Conservation (phyloP, 805 yeast genomes). For the Candida piceae region DNA sequence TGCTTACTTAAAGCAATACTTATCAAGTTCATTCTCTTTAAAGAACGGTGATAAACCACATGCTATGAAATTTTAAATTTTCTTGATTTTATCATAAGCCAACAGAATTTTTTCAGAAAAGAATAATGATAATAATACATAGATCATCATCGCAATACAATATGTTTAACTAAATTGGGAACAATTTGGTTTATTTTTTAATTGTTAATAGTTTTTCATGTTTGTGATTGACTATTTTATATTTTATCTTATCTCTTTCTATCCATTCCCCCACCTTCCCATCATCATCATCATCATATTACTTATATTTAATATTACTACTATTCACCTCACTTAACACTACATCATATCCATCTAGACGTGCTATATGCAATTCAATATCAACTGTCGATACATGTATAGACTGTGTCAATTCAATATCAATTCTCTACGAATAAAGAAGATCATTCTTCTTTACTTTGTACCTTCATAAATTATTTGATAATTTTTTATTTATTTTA, state of each 20-base stretch:
- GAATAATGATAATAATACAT: too few relatives aligned
- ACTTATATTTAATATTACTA: too few relatives aligned
- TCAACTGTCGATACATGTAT: not conserved
- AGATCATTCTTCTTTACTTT: not conserved
- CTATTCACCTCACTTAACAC: not conserved
- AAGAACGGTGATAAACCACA: constrained; percentile 99
- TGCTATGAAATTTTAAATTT: constrained; percentile 84
- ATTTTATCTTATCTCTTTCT: not conserved
- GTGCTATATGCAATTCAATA: not conserved
- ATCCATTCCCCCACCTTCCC: not conserved
- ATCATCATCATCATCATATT: too few relatives aligned
- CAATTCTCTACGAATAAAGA: not conserved
- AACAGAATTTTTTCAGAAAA: too few relatives aligned
- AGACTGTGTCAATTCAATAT: not conserved
- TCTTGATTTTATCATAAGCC: not conserved
- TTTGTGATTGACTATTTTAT: constrained; percentile 2
- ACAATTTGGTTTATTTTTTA: constrained; percentile 2
- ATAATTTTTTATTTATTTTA: not conserved
- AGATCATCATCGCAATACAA: too few relatives aligned
- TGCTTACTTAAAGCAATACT: constrained; percentile 94
- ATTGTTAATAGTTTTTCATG: too few relatives aligned
- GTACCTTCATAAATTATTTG: not conserved
- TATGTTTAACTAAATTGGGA: too few relatives aligned
- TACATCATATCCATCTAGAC: not conserved
- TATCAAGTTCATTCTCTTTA: constrained; percentile 91